Percentiles rank a stretch among this genome's conserved stretches.
Evolutionary conservation across 352 stramenopile species (phyloP).

Genomic region (Detonula confervacea): DNA sequence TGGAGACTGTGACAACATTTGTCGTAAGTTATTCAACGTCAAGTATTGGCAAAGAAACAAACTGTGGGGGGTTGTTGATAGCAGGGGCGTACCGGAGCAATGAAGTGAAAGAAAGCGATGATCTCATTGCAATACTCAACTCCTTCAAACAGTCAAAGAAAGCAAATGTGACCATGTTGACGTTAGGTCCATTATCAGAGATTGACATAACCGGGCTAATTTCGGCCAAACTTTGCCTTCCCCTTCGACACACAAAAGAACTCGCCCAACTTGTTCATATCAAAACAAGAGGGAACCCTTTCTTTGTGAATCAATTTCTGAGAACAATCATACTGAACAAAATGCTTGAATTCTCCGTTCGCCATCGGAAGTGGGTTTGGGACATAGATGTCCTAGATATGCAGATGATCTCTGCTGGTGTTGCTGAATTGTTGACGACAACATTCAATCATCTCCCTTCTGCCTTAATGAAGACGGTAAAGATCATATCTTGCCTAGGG

Average conservation of each 20-base stretch:
- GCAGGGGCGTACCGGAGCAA: constrained; percentile 31
- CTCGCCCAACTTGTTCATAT: constrained; percentile 22
- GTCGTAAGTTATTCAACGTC: background rate
- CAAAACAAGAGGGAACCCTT: constrained; percentile 27
- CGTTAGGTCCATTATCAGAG: constrained; percentile 19
- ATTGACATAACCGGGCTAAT: constrained; percentile 30
- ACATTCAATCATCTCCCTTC: constrained; percentile 25
- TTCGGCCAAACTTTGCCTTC: constrained; percentile 32
- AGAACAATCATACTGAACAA: constrained; percentile 25
- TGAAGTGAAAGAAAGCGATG: constrained; percentile 15
- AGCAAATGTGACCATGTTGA: constrained; percentile 23
- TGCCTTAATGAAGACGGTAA: constrained; percentile 9
- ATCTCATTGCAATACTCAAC: constrained; percentile 9
- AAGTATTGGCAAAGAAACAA: background rate
- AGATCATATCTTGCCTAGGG: constrained; percentile 28
- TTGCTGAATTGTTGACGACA: constrained; percentile 21
- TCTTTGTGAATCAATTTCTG: constrained; percentile 35
- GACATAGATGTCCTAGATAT: constrained; percentile 34
- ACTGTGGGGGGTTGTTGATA: constrained; percentile 8
- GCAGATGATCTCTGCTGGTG: constrained; percentile 28
- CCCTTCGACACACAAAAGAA: constrained; percentile 9
- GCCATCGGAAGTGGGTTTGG: constrained; percentile 30
- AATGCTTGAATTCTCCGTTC: constrained; percentile 23
- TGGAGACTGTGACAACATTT: constrained; percentile 1
- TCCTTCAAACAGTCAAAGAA: constrained; percentile 4